Base-by-base conservation (phyloP, 495 filamentous ascomycete genomes). In the Penicillium desertorum region DNA sequence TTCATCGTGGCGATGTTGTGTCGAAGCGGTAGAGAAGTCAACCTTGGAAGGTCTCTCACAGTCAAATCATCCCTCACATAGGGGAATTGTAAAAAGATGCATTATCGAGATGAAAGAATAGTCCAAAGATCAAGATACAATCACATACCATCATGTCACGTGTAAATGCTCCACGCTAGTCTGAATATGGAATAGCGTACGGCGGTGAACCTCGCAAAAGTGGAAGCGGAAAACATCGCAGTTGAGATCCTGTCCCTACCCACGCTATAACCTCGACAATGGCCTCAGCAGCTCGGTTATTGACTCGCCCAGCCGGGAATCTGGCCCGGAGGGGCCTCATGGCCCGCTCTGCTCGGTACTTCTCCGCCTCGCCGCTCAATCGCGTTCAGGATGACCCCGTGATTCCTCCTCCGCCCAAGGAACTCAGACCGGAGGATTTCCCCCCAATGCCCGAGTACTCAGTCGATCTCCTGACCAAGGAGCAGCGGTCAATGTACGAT, bases 401-500 rank as follows among this genome's bases (percentile, higher is more conserved):
- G 25, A 25, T 71, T 14, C 73, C 69, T 58, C 64, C 62, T 49
- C 58, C 64, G 48, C 73, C 67, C 8, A 68, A 62, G 50, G 69
- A 73, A 14, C 63, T 63, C 51, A 64, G 56, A 29, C 58, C 70
- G 19, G 70, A 77, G 27, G 72, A 76, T 30, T 57, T 65, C 57
- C 70, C 71, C 11, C 44, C 62, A 12, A 53, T 71, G 55, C 67
- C 70, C 22, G 69, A 73, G 52, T 78, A 79, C 57, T 76, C 76
- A 14, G 67, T 70, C 30, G 71, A 76, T 1, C 54, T 62, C 9
- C 65, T 84, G 34, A 66, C 55, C 45, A 57, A 71, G 17, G 72
- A 78, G 48, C 73, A 76, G 41, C 76, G 74, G 32, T 73, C 73
- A 6, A 68, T 71, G 67, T 84, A 81, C 57, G 71, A 81, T 41